Conservation (phyloP, 306 rosid genomes). For the Mucuna pruriens region DNA sequence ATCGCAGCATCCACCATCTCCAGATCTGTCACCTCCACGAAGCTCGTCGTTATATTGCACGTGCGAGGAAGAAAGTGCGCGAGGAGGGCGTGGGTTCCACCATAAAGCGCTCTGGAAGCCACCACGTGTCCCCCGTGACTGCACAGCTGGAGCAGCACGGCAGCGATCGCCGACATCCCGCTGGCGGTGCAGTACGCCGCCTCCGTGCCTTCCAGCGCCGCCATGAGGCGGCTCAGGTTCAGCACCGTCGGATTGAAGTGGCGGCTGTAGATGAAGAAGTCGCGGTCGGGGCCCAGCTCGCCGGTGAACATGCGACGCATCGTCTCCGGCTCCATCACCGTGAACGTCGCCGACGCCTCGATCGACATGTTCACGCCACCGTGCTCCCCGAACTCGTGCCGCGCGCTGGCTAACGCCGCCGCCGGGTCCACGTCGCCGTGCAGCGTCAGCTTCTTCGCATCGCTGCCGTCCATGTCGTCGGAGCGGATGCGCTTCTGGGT, state of each 20-base stretch:
- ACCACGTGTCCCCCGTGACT: slow-evolving; percentile 74
- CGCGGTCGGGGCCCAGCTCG: slow-evolving; percentile 86
- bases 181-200: slow-evolving; percentile 96
- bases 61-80: slow-evolving; percentile 70
- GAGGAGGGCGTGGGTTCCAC: slow-evolving; percentile 93
- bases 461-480: slow-evolving; percentile 26
- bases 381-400: slow-evolving; percentile 97
- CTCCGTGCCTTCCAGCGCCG: slow-evolving; percentile 88
- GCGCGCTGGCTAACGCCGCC: slow-evolving; percentile 67
- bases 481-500: slow-evolving; percentile 48
- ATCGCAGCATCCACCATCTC: slow-evolving; percentile 59
- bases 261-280: slow-evolving; percentile 94
- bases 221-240: slow-evolving; percentile 88
- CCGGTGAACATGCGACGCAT: slow-evolving; percentile 89
- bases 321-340: slow-evolving; percentile 97
- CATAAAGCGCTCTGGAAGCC: slow-evolving; percentile 68
- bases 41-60: slow-evolving; percentile 61
- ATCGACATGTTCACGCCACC: slow-evolving; percentile 99
- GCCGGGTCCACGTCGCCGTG: slow-evolving; percentile 54
- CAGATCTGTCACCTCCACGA: slow-evolving; percentile 66
- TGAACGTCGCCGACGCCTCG: slow-evolving; percentile 97
- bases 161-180: slow-evolving; percentile 88
- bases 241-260: slow-evolving; percentile 96
- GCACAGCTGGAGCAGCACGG: slow-evolving; percentile 68
- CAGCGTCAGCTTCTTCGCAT: slow-evolving; percentile 53